phyloP scores from a whole-genome alignment of 2,329 filamentous ascomycete species.

The Tolypocladium sp. region DNA sequence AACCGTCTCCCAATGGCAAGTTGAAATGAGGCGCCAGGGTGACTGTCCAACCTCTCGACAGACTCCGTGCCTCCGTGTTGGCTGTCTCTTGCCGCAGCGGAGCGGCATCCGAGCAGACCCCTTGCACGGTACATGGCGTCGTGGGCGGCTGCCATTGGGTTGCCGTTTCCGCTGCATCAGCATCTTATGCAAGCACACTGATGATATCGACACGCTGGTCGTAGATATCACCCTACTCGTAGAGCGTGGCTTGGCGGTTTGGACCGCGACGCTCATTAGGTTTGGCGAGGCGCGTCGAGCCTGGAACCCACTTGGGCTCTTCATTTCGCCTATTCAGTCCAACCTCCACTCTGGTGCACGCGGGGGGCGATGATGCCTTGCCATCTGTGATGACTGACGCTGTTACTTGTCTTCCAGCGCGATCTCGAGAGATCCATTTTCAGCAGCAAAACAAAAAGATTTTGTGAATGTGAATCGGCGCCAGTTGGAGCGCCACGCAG shows the following conservation, averaged over 20 bases:
- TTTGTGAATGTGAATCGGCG: neutral
- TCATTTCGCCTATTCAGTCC: neutral
- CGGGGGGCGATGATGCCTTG: neutral
- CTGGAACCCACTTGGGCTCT: neutral
- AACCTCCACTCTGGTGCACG: neutral
- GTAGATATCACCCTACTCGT: neutral
- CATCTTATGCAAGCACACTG: constrained; percentile 1
- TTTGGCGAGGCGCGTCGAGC: neutral
- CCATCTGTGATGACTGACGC: neutral
- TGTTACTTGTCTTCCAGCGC: neutral
- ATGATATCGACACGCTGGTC: neutral
- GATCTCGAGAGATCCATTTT: neutral
- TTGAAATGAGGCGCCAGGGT: neutral
- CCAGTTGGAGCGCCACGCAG: neutral
- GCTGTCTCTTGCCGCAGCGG: neutral
- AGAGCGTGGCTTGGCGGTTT: neutral
- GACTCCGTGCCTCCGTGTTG: neutral
- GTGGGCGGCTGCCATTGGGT: constrained; percentile 22
- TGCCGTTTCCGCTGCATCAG: constrained; percentile 6
- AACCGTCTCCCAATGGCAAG: neutral
- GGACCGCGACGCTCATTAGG: constrained; percentile 1
- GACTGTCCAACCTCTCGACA: neutral
- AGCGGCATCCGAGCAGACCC: neutral
- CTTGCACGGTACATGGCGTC: constrained; percentile 11
- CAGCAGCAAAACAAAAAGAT: neutral